Evolutionary conservation across 192 early-diverging fungal genomes (phyloP).

Genomic region (Rhizoclosmatium globosum): DNA sequence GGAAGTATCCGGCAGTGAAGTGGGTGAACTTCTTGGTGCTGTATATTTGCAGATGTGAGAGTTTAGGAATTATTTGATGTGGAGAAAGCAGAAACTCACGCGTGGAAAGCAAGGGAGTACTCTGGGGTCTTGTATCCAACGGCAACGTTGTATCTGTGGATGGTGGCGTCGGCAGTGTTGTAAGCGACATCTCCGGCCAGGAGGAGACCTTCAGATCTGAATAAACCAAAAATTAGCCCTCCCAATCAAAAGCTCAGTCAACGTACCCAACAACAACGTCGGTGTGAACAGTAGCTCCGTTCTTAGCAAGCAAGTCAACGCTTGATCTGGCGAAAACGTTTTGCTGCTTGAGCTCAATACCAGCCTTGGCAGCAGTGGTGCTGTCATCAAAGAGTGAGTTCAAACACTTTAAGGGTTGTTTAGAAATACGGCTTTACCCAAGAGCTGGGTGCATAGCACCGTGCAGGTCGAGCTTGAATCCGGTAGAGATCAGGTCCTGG

Average conservation of each 20-base stretch:
- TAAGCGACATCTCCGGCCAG: conserved; percentile 94
- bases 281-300: conserved; percentile 84
- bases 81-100: conserved; percentile 53
- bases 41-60: not conserved
- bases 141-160: conserved; percentile 89
- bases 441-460: conserved; percentile 83
- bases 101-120: conserved; percentile 89
- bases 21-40: conserved; percentile 88
- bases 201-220: conserved; percentile 78
- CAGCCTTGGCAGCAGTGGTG: conserved; percentile 81
- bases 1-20: conserved; percentile 96
- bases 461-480: conserved; percentile 92
- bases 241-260: not conserved
- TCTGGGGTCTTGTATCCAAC: conserved; percentile 88
- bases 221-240: not conserved
- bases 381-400: conserved; percentile 38
- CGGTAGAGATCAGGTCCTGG: conserved; percentile 92
- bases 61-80: not conserved
- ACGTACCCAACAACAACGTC: conserved; percentile 83
- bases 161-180: conserved; percentile 86
- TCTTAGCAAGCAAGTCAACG: conserved; percentile 89
- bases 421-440: conserved; percentile 53
- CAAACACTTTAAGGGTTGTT: not conserved
- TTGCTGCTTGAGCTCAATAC: conserved; percentile 95
- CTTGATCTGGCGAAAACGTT: conserved; percentile 87